These are phyloP conservation scores for Botrytis sinoallii DNA, from an alignment of 2,329 filamentous ascomycete genomes.

Conservation along the genomic window DNA sequence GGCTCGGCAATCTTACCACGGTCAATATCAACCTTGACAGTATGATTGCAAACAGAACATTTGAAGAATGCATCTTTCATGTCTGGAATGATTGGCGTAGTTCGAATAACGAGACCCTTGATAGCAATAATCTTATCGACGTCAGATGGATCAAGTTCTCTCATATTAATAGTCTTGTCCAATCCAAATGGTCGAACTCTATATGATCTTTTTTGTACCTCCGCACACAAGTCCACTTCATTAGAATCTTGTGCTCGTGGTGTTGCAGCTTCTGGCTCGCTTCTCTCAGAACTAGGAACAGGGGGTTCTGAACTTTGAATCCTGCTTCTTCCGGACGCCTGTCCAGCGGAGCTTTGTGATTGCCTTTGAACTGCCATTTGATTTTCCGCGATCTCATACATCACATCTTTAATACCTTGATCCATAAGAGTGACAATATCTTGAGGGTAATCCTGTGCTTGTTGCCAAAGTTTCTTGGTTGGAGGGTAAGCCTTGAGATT, in stretches of 20 bases:
- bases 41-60: constrained; percentile 90
- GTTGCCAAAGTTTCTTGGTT: constrained; percentile 92
- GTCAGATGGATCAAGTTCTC: constrained; percentile 90
- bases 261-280: constrained; percentile 47
- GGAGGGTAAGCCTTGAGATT: constrained; percentile 92
- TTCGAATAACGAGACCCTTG: constrained; percentile 93
- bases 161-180: constrained; percentile 82
- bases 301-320: constrained; percentile 70
- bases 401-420: constrained; percentile 86
- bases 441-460: constrained; percentile 88
- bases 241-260: constrained; percentile 45
- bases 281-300: constrained; percentile 75
- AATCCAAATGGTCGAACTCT: constrained; percentile 87
- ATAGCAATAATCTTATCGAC: constrained; percentile 95
- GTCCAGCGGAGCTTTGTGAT: constrained; percentile 55
- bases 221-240: constrained; percentile 63
- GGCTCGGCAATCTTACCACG: constrained; percentile 95
- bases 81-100: constrained; percentile 94
- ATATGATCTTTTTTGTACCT: constrained; percentile 80
- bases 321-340: constrained; percentile 44
- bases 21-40: constrained; percentile 85
- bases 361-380: constrained; percentile 68
- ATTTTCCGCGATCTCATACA: constrained; percentile 82
- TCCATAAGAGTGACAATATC: constrained; percentile 98
- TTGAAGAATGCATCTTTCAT: constrained; percentile 99